Conservation (phyloP, 768 basidiomycete species). For the Russula earlei region DNA sequence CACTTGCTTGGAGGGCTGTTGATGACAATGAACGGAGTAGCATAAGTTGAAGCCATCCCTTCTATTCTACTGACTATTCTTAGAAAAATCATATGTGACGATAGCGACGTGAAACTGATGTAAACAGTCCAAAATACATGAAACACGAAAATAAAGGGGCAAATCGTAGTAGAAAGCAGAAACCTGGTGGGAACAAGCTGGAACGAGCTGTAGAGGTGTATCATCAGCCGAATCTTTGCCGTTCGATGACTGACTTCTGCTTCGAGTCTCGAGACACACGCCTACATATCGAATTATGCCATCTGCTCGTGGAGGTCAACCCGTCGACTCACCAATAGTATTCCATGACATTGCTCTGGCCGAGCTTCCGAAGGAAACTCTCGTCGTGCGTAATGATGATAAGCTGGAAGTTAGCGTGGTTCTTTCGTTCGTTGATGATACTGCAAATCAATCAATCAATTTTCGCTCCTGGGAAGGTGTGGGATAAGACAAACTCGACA, state of each 20-base stretch:
- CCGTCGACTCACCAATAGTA: conserved; percentile 67
- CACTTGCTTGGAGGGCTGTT: too few species aligned
- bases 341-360: conserved; percentile 87
- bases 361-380: conserved; percentile 83
- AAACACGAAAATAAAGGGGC: not conserved
- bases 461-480: not conserved
- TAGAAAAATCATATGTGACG: too few species aligned
- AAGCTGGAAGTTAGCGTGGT: conserved; percentile 88
- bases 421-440: conserved; percentile 89
- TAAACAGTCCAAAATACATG: not conserved
- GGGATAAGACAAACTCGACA: conserved; percentile 59
- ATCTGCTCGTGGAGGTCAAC: not conserved
- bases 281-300: conserved; percentile 37
- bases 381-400: conserved; percentile 98
- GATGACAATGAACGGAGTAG: too few species aligned
- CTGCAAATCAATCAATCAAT: conserved; percentile 32
- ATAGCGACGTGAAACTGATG: too few species aligned
- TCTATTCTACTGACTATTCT: too few species aligned
- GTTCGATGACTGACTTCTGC: conserved; percentile 35
- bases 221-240: conserved; percentile 23
- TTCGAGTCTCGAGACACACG: conserved; percentile 58
- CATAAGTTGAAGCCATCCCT: too few species aligned
- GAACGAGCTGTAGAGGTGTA: not conserved
- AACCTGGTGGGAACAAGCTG: too few species aligned
- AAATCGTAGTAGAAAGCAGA: not conserved